Conservation (phyloP, 148 eudicot genomes). For the Dianthus caryophyllus region DNA sequence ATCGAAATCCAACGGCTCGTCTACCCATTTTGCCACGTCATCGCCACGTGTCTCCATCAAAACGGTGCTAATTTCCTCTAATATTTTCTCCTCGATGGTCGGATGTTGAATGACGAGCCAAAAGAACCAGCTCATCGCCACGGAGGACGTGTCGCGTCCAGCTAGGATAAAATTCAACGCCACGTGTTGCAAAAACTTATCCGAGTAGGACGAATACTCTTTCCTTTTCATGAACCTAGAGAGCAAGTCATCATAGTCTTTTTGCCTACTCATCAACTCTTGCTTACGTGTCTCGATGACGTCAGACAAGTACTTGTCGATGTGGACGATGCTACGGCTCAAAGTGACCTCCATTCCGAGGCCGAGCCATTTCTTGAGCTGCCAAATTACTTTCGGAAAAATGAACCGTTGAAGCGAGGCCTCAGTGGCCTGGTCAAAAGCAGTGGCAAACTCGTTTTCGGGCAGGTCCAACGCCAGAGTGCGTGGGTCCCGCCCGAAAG, state of each 20-base stretch:
- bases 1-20: conserved; percentile 60
- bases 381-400: conserved; percentile 69
- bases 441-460: conserved; percentile 56
- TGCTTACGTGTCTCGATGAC: conserved; percentile 68
- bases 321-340: conserved; percentile 64
- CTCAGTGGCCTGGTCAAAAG: conserved; percentile 83
- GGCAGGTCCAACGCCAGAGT: conserved; percentile 65
- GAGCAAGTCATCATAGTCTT: conserved; percentile 72
- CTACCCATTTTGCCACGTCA: conserved; percentile 50
- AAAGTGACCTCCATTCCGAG: conserved; percentile 78
- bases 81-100: conserved; percentile 48
- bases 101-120: conserved; percentile 72
- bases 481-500: conserved; percentile 78
- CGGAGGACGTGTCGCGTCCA: conserved; percentile 94
- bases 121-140: conserved; percentile 91
- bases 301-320: conserved; percentile 61
- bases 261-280: conserved; percentile 51
- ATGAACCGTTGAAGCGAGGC: conserved; percentile 80
- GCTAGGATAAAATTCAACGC: conserved; percentile 92
- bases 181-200: conserved; percentile 75
- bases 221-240: conserved; percentile 91
- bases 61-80: conserved; percentile 51
- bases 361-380: conserved; percentile 79
- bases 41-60: conserved; percentile 71
- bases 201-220: conserved; percentile 62